Percentiles rank a stretch among this genome's conserved stretches.
Conservation (phyloP, 495 filamentous ascomycete species). For the Talaromyces nanjingensis region DNA sequence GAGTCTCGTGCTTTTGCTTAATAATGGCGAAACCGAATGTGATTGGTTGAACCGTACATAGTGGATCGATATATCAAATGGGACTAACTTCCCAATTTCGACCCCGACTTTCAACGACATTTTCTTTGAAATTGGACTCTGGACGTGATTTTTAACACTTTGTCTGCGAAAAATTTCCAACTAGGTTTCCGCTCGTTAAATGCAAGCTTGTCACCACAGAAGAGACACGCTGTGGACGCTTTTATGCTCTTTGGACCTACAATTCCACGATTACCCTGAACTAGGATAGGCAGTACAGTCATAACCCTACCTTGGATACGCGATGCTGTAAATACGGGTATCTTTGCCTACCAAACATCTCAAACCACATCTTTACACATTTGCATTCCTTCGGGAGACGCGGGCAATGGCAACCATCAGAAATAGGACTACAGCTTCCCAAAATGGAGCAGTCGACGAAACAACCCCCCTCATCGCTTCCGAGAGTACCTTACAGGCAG, state of each 20-base stretch:
- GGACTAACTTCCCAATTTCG: background rate
- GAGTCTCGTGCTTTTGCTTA: background rate
- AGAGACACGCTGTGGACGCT: background rate
- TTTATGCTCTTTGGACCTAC: background rate
- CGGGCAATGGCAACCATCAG: background rate
- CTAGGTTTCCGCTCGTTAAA: background rate
- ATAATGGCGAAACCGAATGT: background rate
- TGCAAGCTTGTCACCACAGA: background rate
- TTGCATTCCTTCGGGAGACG: background rate
- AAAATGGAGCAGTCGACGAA: background rate
- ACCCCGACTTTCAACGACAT: background rate
- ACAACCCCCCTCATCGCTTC: slow-evolving; percentile 5
- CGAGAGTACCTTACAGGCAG: background rate
- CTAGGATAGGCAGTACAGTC: background rate
- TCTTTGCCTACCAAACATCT: background rate
- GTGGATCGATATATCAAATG: background rate
- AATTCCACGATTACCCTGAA: background rate
- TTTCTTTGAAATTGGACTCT: background rate
- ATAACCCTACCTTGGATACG: background rate
- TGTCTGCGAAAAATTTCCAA: background rate
- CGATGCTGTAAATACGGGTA: background rate
- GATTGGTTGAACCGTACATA: background rate
- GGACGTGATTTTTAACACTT: background rate
- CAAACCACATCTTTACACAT: background rate
- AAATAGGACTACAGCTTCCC: background rate